Base-by-base conservation (phyloP, 257 asterid species). In the Salvia hispanica region DNA sequence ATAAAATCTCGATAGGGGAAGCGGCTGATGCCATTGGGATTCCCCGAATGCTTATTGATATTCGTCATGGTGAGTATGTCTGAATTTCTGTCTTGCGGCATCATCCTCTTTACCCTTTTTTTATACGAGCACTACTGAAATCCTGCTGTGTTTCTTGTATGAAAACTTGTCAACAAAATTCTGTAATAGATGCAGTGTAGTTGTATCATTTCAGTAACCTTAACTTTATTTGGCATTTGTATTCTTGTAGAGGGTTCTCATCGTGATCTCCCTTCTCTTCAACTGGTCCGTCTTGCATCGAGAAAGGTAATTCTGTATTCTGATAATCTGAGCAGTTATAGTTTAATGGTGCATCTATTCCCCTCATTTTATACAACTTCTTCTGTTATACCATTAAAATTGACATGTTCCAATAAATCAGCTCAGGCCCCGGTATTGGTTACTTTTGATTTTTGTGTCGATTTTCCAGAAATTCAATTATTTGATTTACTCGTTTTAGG, bases 181-280 rank as follows among this genome's bases (percentile, higher is more conserved):
- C 8, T n/a, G 8, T 13, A 0, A 13, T 36, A 53, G 45, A 51
- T 70, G 48, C 46, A n/a, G 43, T 16, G 2, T 47, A 9, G 15
- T 12, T 58, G 16, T 60, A 53, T 2, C 63, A 18, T 53, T 58
- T 58, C 37, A 21, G 36, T 36, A 10, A 14, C 60, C 15, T 53
- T 46, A 47, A 46, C 47, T 16, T 71, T 72, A 66, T 51, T 52
- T 71, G 58, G 28, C 72, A 37, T 67, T 44, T 69, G 36, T 50
- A 64, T 66, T 64, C 76, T 70, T 82, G 80, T 67, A 92, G 98
- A 92, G 95, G 85, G 95, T 61, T 86, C 97, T 79, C 98, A 92
- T 70, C 98, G 97, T 28, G 97, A 83, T 78, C 96, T 90, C 33
- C 96, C 97, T 68, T 88, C 98, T 43, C 88, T 90, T 78, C 90